Base-by-base conservation (phyloP, 2,329 filamentous ascomycete genomes). In the Curvularia verruculosa region DNA sequence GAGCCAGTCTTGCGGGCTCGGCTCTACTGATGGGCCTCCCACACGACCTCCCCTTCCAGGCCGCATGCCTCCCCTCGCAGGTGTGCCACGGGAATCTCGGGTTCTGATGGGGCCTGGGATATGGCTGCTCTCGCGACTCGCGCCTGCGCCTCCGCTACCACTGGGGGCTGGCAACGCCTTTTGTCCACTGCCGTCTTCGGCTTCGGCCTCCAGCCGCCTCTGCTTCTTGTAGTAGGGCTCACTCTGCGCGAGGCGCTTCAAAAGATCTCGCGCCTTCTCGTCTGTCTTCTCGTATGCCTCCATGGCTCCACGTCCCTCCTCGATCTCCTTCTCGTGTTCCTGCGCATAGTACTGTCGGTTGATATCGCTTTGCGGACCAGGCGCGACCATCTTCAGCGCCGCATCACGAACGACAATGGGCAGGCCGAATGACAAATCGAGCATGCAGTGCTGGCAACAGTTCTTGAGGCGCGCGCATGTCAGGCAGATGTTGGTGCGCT, bases 391-490 rank as follows among this genome's bases (percentile, higher is more conserved):
- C 82, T 98, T 98, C 62, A 99, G 83, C 5, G 96, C 95, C 3
- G 95, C 95, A 81, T 99, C 95, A 73, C 95, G 88, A 56, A 99
- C 91, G 13, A 93, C 90, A 71, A 99, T 96, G 10, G 95, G 95
- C 26, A 99, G 83, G 23, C 95, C 96, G 72, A 98, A 99, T 12
- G 91, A 94, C 58, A 99, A 81, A 83, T 99, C 95, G 51, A 99
- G 88, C 92, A 98, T 98, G 82, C 95, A 99, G 79, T 89, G 94
- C 81, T 99, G 95, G 74, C 95, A 99, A 81, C 95, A 98, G 81
- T 99, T 99, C 80, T 99, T 99, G 65, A 98, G 84, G 43, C 95
- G 90, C 21, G 95, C 94, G 81, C 95, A 99, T 39, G 95, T 99
- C 23, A 99, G 83, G 77, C 95, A 99, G 70, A 98, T 96, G 70